phyloP scores from a whole-genome alignment of 257 asterid genomes.

The Solanum lycopersicoides region DNA sequence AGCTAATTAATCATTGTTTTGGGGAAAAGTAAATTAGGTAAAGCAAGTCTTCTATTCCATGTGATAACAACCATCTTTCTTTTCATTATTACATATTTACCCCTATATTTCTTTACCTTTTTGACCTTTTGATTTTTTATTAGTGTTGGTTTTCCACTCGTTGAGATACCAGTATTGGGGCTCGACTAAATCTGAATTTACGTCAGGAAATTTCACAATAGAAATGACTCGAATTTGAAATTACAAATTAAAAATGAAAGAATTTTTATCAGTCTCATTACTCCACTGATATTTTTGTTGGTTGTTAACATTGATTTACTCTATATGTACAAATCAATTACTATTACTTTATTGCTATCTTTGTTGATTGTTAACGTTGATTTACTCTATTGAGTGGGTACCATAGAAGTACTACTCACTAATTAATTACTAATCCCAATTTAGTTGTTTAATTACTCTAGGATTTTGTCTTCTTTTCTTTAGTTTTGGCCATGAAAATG shows the following conservation, averaged over 20 bases:
- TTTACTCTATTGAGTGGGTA: not conserved
- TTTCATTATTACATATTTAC: not conserved
- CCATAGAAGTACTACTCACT: not conserved
- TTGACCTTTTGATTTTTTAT: not conserved
- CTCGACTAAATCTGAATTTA: no score
- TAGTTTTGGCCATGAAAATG: not conserved
- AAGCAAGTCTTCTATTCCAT: not conserved
- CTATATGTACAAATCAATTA: no score
- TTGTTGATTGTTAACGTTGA: not conserved
- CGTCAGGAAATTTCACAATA: fast-evolving
- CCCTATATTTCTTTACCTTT: not conserved
- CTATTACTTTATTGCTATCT: no score
- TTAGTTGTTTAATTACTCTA: not conserved
- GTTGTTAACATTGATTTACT: not conserved
- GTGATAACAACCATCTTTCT: not conserved
- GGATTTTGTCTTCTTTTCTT: not conserved
- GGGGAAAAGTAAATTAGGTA: not conserved
- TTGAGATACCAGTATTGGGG: fast-evolving
- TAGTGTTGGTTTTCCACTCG: not conserved
- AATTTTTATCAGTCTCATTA: not conserved
- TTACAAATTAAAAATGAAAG: no score
- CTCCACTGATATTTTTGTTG: not conserved
- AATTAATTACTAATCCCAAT: not conserved
- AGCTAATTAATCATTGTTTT: not conserved
- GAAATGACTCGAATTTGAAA: fast-evolving